A percentile compares a stretch with the other conserved stretches of the same genome.
Conservation (phyloP, 140 eudicot species). For the Anethum foeniculum region DNA sequence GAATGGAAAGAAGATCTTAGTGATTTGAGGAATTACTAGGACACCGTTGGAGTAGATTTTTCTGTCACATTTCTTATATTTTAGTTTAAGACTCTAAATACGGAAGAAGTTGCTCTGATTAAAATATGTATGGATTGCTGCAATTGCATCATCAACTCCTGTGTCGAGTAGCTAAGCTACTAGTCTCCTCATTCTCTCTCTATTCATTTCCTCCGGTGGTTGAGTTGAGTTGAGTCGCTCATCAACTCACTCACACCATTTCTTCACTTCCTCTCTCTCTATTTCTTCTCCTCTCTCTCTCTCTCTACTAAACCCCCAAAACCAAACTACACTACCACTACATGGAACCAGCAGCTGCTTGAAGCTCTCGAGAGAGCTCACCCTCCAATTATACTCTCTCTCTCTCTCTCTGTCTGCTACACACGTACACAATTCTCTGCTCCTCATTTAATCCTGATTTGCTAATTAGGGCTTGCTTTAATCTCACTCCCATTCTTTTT, state of each 20-base stretch:
- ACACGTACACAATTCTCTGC: not conserved
- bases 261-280: not conserved
- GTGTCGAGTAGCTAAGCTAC: not conserved
- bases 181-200: not conserved
- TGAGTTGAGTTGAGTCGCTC: slow-evolving; percentile 4
- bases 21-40: no score
- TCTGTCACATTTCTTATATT: no score
- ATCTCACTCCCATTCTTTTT: not conserved
- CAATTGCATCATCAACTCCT: not conserved
- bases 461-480: not conserved
- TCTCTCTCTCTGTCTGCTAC: not conserved
- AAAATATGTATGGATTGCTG: not conserved
- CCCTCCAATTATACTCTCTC: not conserved
- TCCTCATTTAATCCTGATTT: not conserved
- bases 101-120: no score
- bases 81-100: no score
- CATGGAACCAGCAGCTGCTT: not conserved
- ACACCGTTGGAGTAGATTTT: no score
- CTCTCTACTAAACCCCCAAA: not conserved
- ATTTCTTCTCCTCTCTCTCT: not conserved
- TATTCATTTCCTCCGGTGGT: not conserved
- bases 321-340: not conserved
- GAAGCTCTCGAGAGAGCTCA: not conserved
- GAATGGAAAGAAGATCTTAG: no score
- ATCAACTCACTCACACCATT: not conserved